Percentiles rank a stretch among this genome's conserved stretches.
These are phyloP conservation scores for Pulicaria dysenterica DNA, from an alignment of 129 eudicot species.

Conservation along the genomic window DNA sequence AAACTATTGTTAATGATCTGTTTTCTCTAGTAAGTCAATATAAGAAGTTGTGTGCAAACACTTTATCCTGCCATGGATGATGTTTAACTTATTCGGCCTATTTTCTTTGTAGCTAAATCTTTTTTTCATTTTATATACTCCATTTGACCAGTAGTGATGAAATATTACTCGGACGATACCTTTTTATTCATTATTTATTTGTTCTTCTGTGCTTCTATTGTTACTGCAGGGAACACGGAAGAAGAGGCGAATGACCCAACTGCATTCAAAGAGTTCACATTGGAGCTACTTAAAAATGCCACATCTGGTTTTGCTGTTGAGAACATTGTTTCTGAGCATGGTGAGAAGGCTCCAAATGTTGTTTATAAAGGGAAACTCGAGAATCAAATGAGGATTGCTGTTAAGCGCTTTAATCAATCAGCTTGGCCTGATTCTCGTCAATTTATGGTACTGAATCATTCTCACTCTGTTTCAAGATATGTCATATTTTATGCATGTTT, in stretches of 20 bases:
- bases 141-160: constrained; percentile 1
- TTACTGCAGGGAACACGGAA: constrained; percentile 37
- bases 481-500: neutral
- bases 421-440: constrained; percentile 76
- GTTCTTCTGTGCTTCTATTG: neutral
- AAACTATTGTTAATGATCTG: neutral
- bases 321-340: constrained; percentile 72
- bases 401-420: constrained; percentile 58
- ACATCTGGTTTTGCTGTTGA: constrained; percentile 72
- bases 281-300: constrained; percentile 66
- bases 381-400: constrained; percentile 64
- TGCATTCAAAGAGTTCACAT: constrained; percentile 49
- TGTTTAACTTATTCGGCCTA: neutral
- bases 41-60: neutral
- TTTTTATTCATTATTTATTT: constrained; percentile 1
- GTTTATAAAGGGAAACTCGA: constrained; percentile 73
- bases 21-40: neutral
- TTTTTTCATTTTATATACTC: neutral
- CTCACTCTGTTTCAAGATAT: neutral
- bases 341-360: constrained; percentile 76
- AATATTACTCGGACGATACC: neutral
- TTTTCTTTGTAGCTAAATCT: neutral
- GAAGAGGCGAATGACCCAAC: constrained; percentile 42
- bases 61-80: constrained; percentile 1
- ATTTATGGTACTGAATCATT: constrained; percentile 44